phyloP scores from a whole-genome alignment of 1,139 yeast genomes.

The Oligophagozyma castellii region DNA sequence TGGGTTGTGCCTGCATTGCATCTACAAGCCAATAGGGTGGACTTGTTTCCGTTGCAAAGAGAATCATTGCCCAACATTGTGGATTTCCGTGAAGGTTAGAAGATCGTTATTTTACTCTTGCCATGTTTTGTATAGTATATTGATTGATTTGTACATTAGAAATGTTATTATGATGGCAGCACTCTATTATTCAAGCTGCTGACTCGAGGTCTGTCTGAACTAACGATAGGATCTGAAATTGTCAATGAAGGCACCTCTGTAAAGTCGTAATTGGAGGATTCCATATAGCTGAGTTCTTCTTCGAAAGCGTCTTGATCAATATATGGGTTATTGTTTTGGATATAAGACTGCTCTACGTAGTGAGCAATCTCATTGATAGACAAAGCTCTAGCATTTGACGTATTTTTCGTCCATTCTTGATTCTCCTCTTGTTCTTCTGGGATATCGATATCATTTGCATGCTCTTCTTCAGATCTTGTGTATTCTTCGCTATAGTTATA shows the following conservation, averaged over 20 bases:
- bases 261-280: too few relatives aligned
- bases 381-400: slow-evolving; percentile 5
- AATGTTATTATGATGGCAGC: background rate
- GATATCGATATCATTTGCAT: slow-evolving; percentile 6
- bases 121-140: background rate
- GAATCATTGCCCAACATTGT: slow-evolving; percentile 17
- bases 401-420: slow-evolving; percentile 2
- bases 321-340: slow-evolving; percentile 10
- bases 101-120: background rate
- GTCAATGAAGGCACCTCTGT: slow-evolving; percentile 12
- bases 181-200: slow-evolving; percentile 6
- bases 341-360: slow-evolving; percentile 13
- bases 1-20: slow-evolving; percentile 95
- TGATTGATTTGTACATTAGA: slow-evolving; percentile 1
- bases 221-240: slow-evolving; percentile 12
- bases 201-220: slow-evolving; percentile 8
- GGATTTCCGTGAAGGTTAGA: slow-evolving; percentile 6
- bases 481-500: slow-evolving; percentile 14
- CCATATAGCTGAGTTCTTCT: slow-evolving; percentile 9
- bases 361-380: slow-evolving; percentile 10
- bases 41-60: slow-evolving; percentile 32
- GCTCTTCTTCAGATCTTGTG: slow-evolving; percentile 11
- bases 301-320: slow-evolving; percentile 9
- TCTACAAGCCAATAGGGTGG: slow-evolving; percentile 69
- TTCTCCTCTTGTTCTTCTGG: too few relatives aligned